Base-by-base conservation (phyloP, 2,329 filamentous ascomycete species). In the Coniella vitis region DNA sequence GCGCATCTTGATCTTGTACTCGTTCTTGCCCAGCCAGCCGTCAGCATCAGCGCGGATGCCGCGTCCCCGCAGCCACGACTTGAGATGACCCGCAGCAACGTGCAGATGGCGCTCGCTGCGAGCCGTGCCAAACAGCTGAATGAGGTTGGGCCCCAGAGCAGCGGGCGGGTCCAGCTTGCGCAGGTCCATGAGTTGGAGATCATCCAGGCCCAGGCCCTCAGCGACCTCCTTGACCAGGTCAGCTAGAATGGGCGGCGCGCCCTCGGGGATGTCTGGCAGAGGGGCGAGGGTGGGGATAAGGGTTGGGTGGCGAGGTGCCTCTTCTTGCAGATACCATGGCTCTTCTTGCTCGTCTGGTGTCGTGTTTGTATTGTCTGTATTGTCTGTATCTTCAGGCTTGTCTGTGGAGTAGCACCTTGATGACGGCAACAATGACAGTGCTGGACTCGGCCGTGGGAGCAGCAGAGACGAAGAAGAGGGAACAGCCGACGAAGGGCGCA, bases 31-130 rank as follows among this genome's bases (percentile, higher is more conserved):
- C 49, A 98, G 75, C 37, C 97, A 69, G 0, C 93, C 93, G 62
- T 95, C 93, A 0, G 93, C 90, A 56, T 83, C 79, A 1, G 91
- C 88, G 2, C 76, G 71, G 34, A 97, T 69, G 47, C 83, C 81
- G 65, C 88, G 80, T 12, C 81, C 82, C 45, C 90, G 78, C 38
- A 96, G 70, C 86, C 88, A 96, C 51, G 91, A 80, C 55, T 90
- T 88, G 21, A 95, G 78, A n/a, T 89, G 81, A 61, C 95, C 90
- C 0, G 90, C 89, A 1, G 88, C 88, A 19, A 95, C 85, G 61
- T 95, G 91, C 32, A 98, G 73, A 69, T 98, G 93, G 45, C 91
- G 90, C 65, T 96, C 88, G 59, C 88, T 94, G 51, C 93, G 84
- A 13, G 91, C 88, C 8, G 90, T 95, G 36, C 86, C 90, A 55